Percentiles rank a stretch among this genome's conserved stretches.
Evolutionary conservation across 352 stramenopile genomes (phyloP).

Genomic region (Phytopythium ostracodes): DNA sequence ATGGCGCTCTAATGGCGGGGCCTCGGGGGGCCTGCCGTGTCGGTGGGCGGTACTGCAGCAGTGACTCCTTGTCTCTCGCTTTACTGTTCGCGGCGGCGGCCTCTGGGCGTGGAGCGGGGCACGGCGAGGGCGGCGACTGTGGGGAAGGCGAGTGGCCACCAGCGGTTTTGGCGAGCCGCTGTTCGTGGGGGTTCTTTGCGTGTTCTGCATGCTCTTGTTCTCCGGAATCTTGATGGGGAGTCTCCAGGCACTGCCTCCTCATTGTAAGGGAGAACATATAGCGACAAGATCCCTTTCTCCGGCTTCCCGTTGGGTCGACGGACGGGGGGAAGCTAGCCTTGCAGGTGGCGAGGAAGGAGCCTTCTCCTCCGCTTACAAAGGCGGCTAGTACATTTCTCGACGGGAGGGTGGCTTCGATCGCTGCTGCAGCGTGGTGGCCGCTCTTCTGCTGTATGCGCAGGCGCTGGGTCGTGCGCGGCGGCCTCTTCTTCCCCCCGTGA

Average conservation of each 20-base stretch:
- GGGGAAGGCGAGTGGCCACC: constrained; percentile 22
- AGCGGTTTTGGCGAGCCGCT: constrained; percentile 71
- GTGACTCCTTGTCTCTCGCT: background rate
- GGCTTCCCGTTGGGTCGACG: no score
- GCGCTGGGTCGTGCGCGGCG: background rate
- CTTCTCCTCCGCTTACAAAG: constrained; percentile 65
- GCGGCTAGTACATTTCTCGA: constrained; percentile 44
- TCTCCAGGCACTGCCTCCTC: constrained; percentile 70
- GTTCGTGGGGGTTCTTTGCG: constrained; percentile 22
- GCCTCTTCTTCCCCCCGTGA: background rate
- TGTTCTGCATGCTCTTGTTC: constrained; percentile 26
- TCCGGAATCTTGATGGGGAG: constrained; percentile 81
- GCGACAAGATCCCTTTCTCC: constrained; percentile 11
- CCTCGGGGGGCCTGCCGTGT: background rate
- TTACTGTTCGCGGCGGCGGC: background rate
- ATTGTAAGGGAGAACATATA: constrained; percentile 80
- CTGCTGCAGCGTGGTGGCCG: no score
- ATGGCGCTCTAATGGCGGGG: constrained; percentile 1
- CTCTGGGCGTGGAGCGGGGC: background rate
- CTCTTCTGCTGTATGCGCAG: background rate
- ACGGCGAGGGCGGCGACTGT: background rate
- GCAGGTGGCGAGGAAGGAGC: constrained; percentile 56
- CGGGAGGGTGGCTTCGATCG: background rate
- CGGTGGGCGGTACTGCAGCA: background rate
- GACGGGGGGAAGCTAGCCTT: constrained; percentile 13